These are phyloP conservation scores for Ceratocystis huliohia DNA, from an alignment of 2,329 filamentous ascomycete species.

Conservation along the genomic window DNA sequence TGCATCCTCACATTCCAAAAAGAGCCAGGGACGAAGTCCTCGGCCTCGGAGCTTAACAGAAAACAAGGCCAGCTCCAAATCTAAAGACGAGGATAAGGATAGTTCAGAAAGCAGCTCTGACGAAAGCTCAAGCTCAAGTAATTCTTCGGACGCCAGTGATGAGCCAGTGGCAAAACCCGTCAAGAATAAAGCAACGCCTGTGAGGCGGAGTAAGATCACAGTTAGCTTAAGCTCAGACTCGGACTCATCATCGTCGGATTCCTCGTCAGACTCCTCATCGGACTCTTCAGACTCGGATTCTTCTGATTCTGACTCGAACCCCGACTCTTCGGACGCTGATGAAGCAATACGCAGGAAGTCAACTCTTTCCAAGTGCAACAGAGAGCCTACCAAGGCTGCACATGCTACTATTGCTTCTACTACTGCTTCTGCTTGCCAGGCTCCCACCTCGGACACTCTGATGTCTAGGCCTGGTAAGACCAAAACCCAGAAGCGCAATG, in stretches of 20 bases:
- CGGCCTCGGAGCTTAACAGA: not conserved
- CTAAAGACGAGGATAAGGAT: not conserved
- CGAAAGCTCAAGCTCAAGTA: not conserved
- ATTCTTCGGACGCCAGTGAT: constrained; percentile 21
- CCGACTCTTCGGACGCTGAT: not conserved
- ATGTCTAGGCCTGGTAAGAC: not conserved
- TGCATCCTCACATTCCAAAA: not conserved
- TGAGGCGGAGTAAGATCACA: no score
- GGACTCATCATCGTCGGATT: constrained; percentile 18
- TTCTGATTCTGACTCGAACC: constrained; percentile 10
- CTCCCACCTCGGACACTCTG: not conserved
- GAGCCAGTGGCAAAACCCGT: not conserved
- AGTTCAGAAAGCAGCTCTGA: constrained; percentile 13
- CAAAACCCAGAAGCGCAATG: constrained; percentile 19
- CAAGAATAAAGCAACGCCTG: not conserved
- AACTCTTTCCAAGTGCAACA: not conserved
- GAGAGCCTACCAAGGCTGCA: no score
- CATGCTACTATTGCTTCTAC: not conserved
- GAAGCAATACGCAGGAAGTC: not conserved
- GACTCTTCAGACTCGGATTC: constrained; percentile 13
- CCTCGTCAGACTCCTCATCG: not conserved
- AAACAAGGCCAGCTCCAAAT: not conserved
- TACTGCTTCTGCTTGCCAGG: not conserved
- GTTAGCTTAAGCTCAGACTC: not conserved
- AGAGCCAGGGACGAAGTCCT: not conserved